Conservation (phyloP, 2,329 filamentous ascomycete genomes). For the Fusarium solani-melongenae region DNA sequence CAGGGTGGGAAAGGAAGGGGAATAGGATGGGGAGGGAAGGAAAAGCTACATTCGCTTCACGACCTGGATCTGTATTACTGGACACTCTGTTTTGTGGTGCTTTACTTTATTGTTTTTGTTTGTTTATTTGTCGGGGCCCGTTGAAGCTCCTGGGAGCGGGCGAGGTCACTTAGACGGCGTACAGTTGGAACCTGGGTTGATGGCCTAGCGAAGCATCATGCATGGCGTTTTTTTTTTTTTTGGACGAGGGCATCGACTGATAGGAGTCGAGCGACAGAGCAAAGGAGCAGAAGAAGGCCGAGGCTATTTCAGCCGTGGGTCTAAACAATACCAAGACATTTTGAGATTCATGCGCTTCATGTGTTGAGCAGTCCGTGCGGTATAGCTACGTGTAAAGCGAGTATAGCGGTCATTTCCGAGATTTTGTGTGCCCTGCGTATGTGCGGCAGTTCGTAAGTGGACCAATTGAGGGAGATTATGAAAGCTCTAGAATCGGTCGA, state of each 20-base stretch:
- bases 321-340: slow-evolving; percentile 39
- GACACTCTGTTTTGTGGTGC: slow-evolving; percentile 15
- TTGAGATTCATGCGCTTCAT: slow-evolving; percentile 30
- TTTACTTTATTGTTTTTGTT: slow-evolving; percentile 4
- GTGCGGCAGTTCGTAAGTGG: slow-evolving; percentile 21
- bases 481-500: not conserved
- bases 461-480: not conserved
- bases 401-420: slow-evolving; percentile 30
- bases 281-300: slow-evolving; percentile 1
- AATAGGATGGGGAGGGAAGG: not conserved
- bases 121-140: slow-evolving; percentile 3
- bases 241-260: slow-evolving; percentile 9
- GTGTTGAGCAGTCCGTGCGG: slow-evolving; percentile 25
- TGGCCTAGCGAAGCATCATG: slow-evolving; percentile 37
- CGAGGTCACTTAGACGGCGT: slow-evolving; percentile 34
- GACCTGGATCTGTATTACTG: slow-evolving; percentile 34
- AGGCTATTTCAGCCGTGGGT: slow-evolving; percentile 26
- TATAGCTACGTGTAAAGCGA: slow-evolving; percentile 17
- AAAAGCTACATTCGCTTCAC: slow-evolving; percentile 37
- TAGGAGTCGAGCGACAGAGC: slow-evolving; percentile 11
- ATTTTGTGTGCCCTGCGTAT: not conserved
- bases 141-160: slow-evolving; percentile 9
- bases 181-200: slow-evolving; percentile 31
- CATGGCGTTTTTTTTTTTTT: slow-evolving; percentile 32
- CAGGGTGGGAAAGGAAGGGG: slow-evolving; percentile 13